phyloP scores from a whole-genome alignment of 768 basidiomycete species.

The Melanogaster broomeanus region DNA sequence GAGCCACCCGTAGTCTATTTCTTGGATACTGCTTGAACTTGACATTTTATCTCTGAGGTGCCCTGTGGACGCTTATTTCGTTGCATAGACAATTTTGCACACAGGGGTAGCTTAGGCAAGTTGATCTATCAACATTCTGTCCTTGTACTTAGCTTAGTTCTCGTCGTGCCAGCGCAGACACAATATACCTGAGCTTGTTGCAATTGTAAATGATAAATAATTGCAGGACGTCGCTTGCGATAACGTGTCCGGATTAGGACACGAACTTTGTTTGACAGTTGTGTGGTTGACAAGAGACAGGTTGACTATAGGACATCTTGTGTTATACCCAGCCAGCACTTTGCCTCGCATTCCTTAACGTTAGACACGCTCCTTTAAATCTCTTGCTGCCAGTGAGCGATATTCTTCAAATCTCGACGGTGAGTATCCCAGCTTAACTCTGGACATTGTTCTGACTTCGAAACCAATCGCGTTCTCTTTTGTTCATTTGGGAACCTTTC shows the following conservation, averaged over 20 bases:
- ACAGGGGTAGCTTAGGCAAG: not conserved
- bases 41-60: not conserved
- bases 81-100: not conserved
- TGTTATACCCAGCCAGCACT: constrained; percentile 1
- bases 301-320: not conserved
- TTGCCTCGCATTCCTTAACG: constrained; percentile 13
- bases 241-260: constrained; percentile 15
- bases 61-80: not conserved
- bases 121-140: not conserved
- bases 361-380: constrained; percentile 15
- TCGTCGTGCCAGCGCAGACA: not conserved
- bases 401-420: not conserved
- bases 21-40: not conserved
- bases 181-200: not conserved
- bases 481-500: not conserved
- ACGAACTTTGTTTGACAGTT: constrained; percentile 5
- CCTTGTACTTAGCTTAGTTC: not conserved
- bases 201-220: constrained; percentile 5
- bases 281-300: constrained; percentile 21
- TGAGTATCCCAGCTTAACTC: not conserved
- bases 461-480: not conserved
- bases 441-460: not conserved
- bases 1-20: constrained; percentile 53
- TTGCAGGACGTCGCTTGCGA: not conserved
- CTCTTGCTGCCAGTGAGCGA: not conserved